Conservation (phyloP, 1,284 basidiomycete genomes). For the Austroboletus novae-zelandiae region DNA sequence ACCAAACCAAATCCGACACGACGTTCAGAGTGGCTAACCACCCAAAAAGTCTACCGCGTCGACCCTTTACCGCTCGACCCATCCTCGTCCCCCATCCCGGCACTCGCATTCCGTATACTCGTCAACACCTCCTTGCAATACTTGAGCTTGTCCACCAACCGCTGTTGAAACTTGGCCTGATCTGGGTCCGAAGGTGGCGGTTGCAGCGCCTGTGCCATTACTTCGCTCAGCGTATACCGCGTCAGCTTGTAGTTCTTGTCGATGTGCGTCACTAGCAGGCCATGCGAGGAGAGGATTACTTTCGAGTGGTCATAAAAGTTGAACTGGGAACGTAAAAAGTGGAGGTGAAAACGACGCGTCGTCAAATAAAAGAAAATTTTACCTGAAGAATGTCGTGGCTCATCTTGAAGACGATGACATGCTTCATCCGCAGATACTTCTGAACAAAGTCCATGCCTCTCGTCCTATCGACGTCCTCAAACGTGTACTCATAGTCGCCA, state of each 20-base stretch:
- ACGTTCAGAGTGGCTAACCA: no score
- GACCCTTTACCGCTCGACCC: background rate
- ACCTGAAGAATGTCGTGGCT: constrained; percentile 93
- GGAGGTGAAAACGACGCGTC: background rate
- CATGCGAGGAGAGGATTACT: constrained; percentile 81
- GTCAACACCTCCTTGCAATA: constrained; percentile 79
- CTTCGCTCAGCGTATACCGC: constrained; percentile 70
- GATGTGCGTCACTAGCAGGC: constrained; percentile 81
- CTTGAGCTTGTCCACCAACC: constrained; percentile 73
- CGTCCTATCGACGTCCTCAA: constrained; percentile 61
- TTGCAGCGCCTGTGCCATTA: constrained; percentile 61
- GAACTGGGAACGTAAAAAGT: constrained; percentile 60
- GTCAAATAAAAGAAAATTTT: constrained; percentile 17
- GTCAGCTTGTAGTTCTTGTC: constrained; percentile 84
- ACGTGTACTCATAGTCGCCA: constrained; percentile 80
- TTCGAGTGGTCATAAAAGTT: constrained; percentile 99
- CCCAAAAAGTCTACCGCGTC: background rate
- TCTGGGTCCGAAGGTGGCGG: constrained; percentile 45
- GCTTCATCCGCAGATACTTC: constrained; percentile 94
- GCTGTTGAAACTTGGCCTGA: constrained; percentile 57
- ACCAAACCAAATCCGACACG: background rate
- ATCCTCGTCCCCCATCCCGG: constrained; percentile 14
- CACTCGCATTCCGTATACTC: constrained; percentile 52
- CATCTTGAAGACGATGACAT: constrained; percentile 95
- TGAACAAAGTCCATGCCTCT: constrained; percentile 93